Evolutionary conservation across 768 basidiomycete species (phyloP), one percentile per base, ranked within the genome.

Genomic region (Trametes elegans): DNA sequence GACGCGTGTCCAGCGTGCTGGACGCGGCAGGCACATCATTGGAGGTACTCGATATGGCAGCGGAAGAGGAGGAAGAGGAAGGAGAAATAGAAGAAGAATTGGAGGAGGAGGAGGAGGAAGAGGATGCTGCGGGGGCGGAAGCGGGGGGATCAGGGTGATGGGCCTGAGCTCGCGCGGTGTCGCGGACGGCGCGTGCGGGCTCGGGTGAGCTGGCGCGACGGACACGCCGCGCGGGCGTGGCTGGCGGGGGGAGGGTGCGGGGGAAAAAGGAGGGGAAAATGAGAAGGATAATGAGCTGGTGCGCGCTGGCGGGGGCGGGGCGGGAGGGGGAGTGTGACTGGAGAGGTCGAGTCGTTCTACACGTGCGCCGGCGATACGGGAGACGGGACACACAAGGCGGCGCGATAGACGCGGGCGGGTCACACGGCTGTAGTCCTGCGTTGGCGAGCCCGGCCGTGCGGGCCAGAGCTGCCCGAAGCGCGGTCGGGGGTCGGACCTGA

Each of bases 21-120:
- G 88, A 88, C 68, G 72, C 70, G 54, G 74, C 75, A 49, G 89
- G 88, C 60, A 76, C 73, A 59, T 73, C 71, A 54, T 66, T 92
- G 77, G 87, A 92, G 73, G 77, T 85, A 40, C 74, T 90, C 63
- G 90, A 92, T 76, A 75, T 92, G 72, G 90, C 89, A 74, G 85
- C 78, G 51, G 83, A 71, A 38, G 73, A 71, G 52, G 68, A 64
- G 21, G 68, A 65, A 18, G 62, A 64, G 43, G 66, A 59, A 34
- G 65, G 56, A 28, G 70, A 66, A 36, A 67, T 61, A 19, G 58
- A 50, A n/a, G 68, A 64, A 18, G 68, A 65, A 18, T 62, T 64
- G 43, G 66, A 59, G 36, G 65, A 57, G 31, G 70, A 66, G 38
- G 68, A 62, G 23, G 58, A 50, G 24, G 60, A 56, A 43, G 62